phyloP scores from a whole-genome alignment of 2,329 filamentous ascomycete genomes.

The Dothistroma septosporum region DNA sequence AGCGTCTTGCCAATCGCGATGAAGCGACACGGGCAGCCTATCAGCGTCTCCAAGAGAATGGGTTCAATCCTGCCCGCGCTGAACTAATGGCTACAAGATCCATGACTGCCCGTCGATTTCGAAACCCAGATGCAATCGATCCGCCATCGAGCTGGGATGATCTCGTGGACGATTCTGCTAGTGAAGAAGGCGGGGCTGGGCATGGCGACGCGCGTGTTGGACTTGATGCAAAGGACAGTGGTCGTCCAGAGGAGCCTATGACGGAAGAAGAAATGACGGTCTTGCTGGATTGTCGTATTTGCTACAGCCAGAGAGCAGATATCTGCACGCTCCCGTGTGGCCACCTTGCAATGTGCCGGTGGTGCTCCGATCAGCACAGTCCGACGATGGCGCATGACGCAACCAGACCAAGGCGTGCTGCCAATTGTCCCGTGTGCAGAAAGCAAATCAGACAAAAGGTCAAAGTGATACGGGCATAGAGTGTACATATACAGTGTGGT shows the following conservation, averaged over 20 bases:
- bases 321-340: slow-evolving; percentile 53
- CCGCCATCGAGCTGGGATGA: slow-evolving; percentile 12
- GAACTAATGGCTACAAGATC: slow-evolving; percentile 1
- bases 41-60: slow-evolving; percentile 22
- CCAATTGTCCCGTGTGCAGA: slow-evolving; percentile 46
- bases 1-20: slow-evolving; percentile 26
- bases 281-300: slow-evolving; percentile 51
- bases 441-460: slow-evolving; percentile 46
- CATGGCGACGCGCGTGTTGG: slow-evolving; percentile 26
- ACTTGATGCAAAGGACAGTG: slow-evolving; percentile 45
- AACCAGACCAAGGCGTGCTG: slow-evolving; percentile 37
- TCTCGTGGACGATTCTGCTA: slow-evolving; percentile 21
- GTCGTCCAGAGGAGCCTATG: slow-evolving; percentile 45
- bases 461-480: slow-evolving; percentile 28
- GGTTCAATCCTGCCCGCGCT: slow-evolving; percentile 10
- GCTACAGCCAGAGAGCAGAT: slow-evolving; percentile 51
- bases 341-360: slow-evolving; percentile 53
- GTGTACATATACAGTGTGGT: background rate
- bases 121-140: slow-evolving; percentile 1
- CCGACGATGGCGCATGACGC: slow-evolving; percentile 41
- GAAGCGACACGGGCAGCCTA: slow-evolving; percentile 28
- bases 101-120: slow-evolving; percentile 11
- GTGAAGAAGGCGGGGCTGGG: slow-evolving; percentile 21
- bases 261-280: slow-evolving; percentile 48
- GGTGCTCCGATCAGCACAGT: slow-evolving; percentile 51